Percentiles rank a stretch among this genome's conserved stretches.
Evolutionary conservation across 2,329 filamentous ascomycete species (phyloP).

Genomic region (Arthrobotrys entomopaga): DNA sequence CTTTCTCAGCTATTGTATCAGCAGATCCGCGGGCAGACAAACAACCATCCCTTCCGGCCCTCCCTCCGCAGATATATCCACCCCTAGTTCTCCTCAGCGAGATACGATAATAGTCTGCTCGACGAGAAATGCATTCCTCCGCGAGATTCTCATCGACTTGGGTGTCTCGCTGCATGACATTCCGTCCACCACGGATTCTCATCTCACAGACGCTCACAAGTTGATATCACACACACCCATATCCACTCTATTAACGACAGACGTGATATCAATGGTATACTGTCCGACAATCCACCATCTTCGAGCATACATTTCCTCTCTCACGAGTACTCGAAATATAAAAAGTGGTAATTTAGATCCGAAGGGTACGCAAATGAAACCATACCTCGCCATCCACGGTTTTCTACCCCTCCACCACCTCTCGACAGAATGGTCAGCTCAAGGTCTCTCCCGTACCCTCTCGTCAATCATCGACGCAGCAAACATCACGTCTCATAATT

Average conservation of each 20-base stretch:
- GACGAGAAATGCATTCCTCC: slow-evolving; percentile 36
- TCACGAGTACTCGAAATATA: neutral
- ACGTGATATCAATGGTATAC: slow-evolving; percentile 41
- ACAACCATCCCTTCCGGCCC: too few relatives aligned
- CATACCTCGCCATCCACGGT: slow-evolving; percentile 43
- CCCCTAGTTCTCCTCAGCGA: neutral
- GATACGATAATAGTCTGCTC: slow-evolving; percentile 48
- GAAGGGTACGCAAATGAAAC: neutral
- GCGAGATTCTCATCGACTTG: slow-evolving; percentile 39
- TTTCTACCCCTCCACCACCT: slow-evolving; percentile 39
- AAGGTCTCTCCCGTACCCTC: slow-evolving; percentile 44
- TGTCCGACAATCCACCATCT: slow-evolving; percentile 50
- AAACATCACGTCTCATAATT: slow-evolving; percentile 1
- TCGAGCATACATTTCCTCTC: slow-evolving; percentile 45
- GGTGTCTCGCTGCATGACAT: slow-evolving; percentile 23
- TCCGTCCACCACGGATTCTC: slow-evolving; percentile 7
- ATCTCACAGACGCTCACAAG: slow-evolving; percentile 16
- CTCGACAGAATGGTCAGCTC: slow-evolving; percentile 50
- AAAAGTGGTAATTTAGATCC: neutral
- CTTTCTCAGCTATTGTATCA: slow-evolving; percentile 41
- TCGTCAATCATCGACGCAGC: slow-evolving; percentile 20
- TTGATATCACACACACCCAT: slow-evolving; percentile 37
- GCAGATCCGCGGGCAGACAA: slow-evolving; percentile 29
- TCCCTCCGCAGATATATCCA: neutral
- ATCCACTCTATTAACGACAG: slow-evolving; percentile 21